Evolutionary conservation across 2,329 filamentous ascomycete genomes (phyloP), one percentile per base, ranked within the genome.

Genomic region (Sclerotinia sclerotiorum): DNA sequence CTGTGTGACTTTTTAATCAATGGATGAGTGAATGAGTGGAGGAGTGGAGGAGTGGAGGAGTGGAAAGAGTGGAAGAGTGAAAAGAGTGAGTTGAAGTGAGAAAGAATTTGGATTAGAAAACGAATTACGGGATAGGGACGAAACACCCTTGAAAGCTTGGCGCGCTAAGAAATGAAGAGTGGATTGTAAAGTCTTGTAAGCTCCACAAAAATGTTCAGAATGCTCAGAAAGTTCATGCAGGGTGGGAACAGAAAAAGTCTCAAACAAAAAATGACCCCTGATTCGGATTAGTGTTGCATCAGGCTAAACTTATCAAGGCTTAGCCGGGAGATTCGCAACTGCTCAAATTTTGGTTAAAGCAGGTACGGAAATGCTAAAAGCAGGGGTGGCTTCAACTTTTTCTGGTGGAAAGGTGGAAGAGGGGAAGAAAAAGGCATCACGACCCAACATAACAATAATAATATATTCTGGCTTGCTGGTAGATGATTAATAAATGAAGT

Each of bases 291-390:
- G 42, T 15, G 42, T 8, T 61, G 57, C 57, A 48, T 42, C 7
- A 5, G 6, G 24, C 29, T 49, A 63, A 35, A 24, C 44, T n/a
- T 7, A 24, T 27, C 24, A 27, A 27, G n/a, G 46, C 21, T 24
- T 63, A 44, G 60, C 6, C 1, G 3, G 5, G 46, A 21, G 60
- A 52, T 52, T 44, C 32, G 27, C 27, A n/a, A 32, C 44, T 46
- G 42, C 57, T 32, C 55, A 57, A 55, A 61, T 61, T 13, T 42
- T 61, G 42, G 21, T 61, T 48, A 61, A 61, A 61, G 44, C 58
- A 61, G 58, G 58, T 61, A 61, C 58, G 29, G 58, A 61, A 15
- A 32, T n/a, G 17, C 19, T 29, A 35, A 17, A 48, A n/a, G 17
- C 44, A 61, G 58, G 58, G 58, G 17, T 19, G 54, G n/a, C 39